Conservation (phyloP, 495 filamentous ascomycete genomes). For the Neurospora sp. region DNA sequence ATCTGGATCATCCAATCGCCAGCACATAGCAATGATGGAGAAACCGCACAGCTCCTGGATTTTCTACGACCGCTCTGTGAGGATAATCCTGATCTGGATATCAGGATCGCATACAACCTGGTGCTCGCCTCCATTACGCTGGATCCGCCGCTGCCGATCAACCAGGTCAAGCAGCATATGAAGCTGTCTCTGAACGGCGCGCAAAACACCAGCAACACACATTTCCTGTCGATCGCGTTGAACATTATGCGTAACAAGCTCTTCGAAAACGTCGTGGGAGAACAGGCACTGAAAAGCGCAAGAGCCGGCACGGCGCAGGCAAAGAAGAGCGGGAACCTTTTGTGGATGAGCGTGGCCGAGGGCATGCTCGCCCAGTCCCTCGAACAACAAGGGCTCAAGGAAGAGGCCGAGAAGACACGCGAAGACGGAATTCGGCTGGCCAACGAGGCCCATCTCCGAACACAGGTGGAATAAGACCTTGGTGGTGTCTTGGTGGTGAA, state of each 20-base stretch:
- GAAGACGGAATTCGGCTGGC: constrained; percentile 17
- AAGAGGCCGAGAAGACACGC: constrained; percentile 43
- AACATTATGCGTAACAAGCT: constrained; percentile 79
- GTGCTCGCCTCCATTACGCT: constrained; percentile 57
- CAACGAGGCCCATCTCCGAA: constrained; percentile 22
- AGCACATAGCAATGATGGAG: constrained; percentile 36
- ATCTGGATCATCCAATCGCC: constrained; percentile 71
- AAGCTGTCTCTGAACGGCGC: constrained; percentile 45
- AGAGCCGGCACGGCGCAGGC: constrained; percentile 66
- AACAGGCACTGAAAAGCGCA: constrained; percentile 84
- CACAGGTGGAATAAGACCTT: constrained; percentile 3
- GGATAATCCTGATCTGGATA: constrained; percentile 57
- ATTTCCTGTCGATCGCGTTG: constrained; percentile 71
- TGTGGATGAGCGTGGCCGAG: constrained; percentile 82
- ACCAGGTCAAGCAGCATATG: constrained; percentile 68
- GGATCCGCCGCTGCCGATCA: constrained; percentile 44
- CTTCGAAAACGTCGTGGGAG: constrained; percentile 76
- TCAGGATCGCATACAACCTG: constrained; percentile 70
- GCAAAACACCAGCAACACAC: constrained; percentile 53
- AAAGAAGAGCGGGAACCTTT: constrained; percentile 57
- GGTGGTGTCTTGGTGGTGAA: not conserved
- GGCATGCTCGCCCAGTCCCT: constrained; percentile 68
- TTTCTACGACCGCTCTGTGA: constrained; percentile 58
- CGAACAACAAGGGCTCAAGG: constrained; percentile 57
- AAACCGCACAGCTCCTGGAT: constrained; percentile 47